phyloP scores from a whole-genome alignment of 352 stramenopile species.

The Pseudoperonospora humuli region DNA sequence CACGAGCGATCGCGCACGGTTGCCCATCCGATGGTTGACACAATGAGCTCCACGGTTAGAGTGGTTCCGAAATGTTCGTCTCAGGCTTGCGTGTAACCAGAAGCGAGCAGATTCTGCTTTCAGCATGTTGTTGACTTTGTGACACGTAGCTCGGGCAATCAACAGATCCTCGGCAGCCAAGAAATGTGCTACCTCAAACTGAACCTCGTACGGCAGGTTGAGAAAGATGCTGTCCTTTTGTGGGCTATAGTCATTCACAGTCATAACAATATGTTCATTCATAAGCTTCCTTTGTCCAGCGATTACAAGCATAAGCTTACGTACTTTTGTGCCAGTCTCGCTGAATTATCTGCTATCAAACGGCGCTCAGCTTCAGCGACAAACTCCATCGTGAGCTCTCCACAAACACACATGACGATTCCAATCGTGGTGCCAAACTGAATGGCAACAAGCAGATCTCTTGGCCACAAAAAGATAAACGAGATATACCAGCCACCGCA shows the following conservation, averaged over 20 bases:
- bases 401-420: slow-evolving; percentile 60
- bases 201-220: slow-evolving; percentile 69
- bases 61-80: slow-evolving; percentile 52
- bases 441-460: slow-evolving; percentile 63
- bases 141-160: slow-evolving; percentile 59
- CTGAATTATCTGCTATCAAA: slow-evolving; percentile 42
- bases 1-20: slow-evolving; percentile 59
- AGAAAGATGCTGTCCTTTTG: slow-evolving; percentile 60
- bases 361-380: slow-evolving; percentile 53
- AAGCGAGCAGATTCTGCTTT: slow-evolving; percentile 77
- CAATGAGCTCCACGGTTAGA: slow-evolving; percentile 39
- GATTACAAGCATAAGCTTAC: slow-evolving; percentile 6
- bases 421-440: slow-evolving; percentile 68
- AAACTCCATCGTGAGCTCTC: slow-evolving; percentile 60
- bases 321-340: slow-evolving; percentile 38
- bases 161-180: slow-evolving; percentile 72
- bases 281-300: not conserved
- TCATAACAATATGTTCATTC: slow-evolving; percentile 4
- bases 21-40: slow-evolving; percentile 38
- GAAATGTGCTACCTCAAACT: slow-evolving; percentile 73
- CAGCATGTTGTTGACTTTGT: slow-evolving; percentile 79
- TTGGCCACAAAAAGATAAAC: slow-evolving; percentile 59
- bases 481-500: slow-evolving; percentile 52
- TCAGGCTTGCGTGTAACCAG: slow-evolving; percentile 75
- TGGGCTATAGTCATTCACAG: slow-evolving; percentile 24